Evolutionary conservation across 2,329 filamentous ascomycete species (phyloP).

Genomic region (Fusarium piperis): DNA sequence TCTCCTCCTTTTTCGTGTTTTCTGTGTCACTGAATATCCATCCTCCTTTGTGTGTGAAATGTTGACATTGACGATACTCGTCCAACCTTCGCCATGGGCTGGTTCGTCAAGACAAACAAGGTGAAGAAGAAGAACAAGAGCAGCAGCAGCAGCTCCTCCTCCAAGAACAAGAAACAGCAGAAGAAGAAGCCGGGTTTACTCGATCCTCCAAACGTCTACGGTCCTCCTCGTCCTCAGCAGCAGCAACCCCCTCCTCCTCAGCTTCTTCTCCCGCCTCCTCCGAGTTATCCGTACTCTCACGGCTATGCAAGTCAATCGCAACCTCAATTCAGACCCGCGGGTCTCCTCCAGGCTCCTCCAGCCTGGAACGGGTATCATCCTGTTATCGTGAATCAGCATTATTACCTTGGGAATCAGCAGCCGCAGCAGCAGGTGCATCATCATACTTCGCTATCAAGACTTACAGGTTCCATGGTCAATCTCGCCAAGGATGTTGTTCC

Average conservation of each 20-base stretch:
- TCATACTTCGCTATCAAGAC: conserved; percentile 44
- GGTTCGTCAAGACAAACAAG: conserved; percentile 36
- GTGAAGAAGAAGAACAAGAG: neutral
- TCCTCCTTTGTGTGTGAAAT: neutral
- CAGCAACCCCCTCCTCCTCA: conserved; percentile 3
- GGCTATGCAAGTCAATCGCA: conserved; percentile 37
- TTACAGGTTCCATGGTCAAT: conserved; percentile 54
- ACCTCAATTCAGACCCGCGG: conserved; percentile 34
- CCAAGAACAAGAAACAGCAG: neutral
- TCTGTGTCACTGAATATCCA: no score
- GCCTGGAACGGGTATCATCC: conserved; percentile 46
- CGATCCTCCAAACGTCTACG: conserved; percentile 34
- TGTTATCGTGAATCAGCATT: conserved; percentile 63
- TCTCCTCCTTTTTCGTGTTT: neutral
- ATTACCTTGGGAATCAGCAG: conserved; percentile 51
- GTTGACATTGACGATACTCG: neutral
- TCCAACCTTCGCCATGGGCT: conserved; percentile 40
- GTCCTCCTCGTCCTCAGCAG: conserved; percentile 5
- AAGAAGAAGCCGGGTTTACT: conserved; percentile 18
- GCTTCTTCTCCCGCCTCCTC: conserved; percentile 14
- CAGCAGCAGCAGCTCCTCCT: conserved; percentile 24
- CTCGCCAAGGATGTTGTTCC: conserved; percentile 54
- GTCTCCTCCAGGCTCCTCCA: conserved; percentile 38
- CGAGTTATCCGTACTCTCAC: conserved; percentile 22
- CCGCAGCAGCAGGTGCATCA: conserved; percentile 12